Base-by-base conservation (phyloP, 164 flowering plant genomes). In the Houttuynia cordata region DNA sequence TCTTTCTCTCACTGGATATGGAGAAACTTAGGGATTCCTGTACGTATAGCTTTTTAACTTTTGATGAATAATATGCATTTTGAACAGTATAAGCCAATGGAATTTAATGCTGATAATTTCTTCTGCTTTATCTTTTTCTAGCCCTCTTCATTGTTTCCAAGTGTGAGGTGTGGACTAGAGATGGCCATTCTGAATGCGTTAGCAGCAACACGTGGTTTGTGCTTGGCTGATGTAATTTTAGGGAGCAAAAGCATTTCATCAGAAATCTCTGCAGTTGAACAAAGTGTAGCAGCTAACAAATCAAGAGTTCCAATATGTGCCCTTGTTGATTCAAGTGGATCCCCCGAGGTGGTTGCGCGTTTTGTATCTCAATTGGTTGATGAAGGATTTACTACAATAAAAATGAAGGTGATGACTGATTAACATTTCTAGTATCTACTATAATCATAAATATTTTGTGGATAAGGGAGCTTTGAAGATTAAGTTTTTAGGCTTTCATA, bases 141-240 rank as follows among this genome's bases (percentile, higher is more conserved):
- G 97, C 87, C 85, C 54, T 58, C 53, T 71, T 81, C 95, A 42
- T 68, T 93, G 47, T 80, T 79, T 62, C 96, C 99, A 25, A 93
- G 99, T 81, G 99, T 90, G 52, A 69, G 95, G 73, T 90, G 92
- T 75, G 99, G 99, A 54, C 62, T 93, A 61, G 99, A 93, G 78
- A 90, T 88, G 96, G 97, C 99, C 24, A 65, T 88, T 53, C 86
- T 93, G 45, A 88, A 80, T 73, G 91, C 91, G 18, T 60, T 90
- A 60, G 96, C 91, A 18, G 79, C 75, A 64, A 79, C 70, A 51
- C 73, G 79, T 53, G 81, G 78, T 57, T 78, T 74, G 49, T 79
- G 75, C 65, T 71, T 94, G 24, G 75, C 81, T 42, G 70, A 74
- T 54, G 25, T 86, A 70, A 73, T 90, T 51, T 67, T 69, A 17